These are phyloP conservation scores for Quercus engelmannii DNA, from an alignment of 306 rosid species.

Conservation along the genomic window DNA sequence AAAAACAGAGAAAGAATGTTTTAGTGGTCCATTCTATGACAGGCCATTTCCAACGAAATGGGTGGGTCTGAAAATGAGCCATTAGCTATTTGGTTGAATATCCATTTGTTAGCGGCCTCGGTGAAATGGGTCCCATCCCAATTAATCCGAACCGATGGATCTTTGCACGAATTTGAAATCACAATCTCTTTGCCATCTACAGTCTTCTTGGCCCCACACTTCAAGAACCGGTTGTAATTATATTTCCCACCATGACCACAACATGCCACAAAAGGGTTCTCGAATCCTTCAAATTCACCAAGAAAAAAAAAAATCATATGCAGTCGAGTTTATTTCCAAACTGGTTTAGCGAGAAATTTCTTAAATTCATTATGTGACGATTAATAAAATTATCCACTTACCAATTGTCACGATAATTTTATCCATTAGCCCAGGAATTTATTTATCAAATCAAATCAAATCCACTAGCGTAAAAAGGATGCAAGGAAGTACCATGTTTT, in stretches of 20 bases:
- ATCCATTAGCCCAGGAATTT: not conserved
- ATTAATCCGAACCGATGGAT: constrained; percentile 53
- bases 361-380: no score
- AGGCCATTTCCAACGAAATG: constrained; percentile 53
- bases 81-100: constrained; percentile 46
- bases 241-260: constrained; percentile 88
- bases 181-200: constrained; percentile 47
- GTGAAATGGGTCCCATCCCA: constrained; percentile 91
- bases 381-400: no score
- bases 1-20: not conserved
- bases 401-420: no score
- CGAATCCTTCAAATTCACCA: constrained; percentile 50
- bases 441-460: not conserved
- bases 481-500: constrained; percentile 38
- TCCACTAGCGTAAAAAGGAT: not conserved
- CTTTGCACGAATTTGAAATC: constrained; percentile 51
- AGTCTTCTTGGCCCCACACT: constrained; percentile 59
- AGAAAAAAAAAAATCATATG: not conserved
- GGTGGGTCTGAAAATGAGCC: constrained; percentile 84
- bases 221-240: constrained; percentile 45
- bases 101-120: constrained; percentile 68
- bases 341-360: no score
- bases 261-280: constrained; percentile 62
- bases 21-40: constrained; percentile 29
- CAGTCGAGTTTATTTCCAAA: no score